phyloP scores from a whole-genome alignment of 176 grass and related monocot species.

The Chloris gayana region DNA sequence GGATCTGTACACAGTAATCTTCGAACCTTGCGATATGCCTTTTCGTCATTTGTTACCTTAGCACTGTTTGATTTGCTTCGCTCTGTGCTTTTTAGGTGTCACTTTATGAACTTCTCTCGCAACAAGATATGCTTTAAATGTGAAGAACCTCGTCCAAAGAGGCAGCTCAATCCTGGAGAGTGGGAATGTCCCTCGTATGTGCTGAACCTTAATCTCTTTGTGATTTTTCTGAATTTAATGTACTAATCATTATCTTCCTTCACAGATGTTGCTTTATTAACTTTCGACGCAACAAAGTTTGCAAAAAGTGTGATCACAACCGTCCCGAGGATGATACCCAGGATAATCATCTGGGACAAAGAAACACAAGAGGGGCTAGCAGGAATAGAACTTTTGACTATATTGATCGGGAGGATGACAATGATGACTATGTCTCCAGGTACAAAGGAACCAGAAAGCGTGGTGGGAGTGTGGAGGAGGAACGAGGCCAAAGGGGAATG shows the following conservation, averaged over 20 bases:
- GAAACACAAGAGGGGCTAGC: conserved; percentile 1
- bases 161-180: conserved; percentile 71
- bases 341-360: conserved; percentile 37
- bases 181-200: conserved; percentile 92
- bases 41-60: background rate
- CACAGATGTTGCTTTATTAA: conserved; percentile 63
- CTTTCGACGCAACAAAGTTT: conserved; percentile 59
- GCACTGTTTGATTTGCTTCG: conserved; percentile 12
- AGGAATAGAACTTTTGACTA: conserved; percentile 35
- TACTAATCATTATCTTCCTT: conserved; percentile 27
- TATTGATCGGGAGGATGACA: background rate
- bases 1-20: conserved; percentile 78
- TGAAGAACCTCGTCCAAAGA: conserved; percentile 62
- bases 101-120: conserved; percentile 87
- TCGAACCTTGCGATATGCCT: conserved; percentile 1
- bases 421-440: background rate
- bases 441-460: background rate
- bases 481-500: background rate
- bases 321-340: conserved; percentile 51
- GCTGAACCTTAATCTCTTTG: background rate
- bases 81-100: conserved; percentile 53
- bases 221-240: background rate
- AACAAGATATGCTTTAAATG: conserved; percentile 82
- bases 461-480: background rate
- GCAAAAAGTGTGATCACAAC: conserved; percentile 53